These are phyloP conservation scores for Boletus rufocinnamomeus DNA, from an alignment of 768 basidiomycete species.

Conservation along the genomic window DNA sequence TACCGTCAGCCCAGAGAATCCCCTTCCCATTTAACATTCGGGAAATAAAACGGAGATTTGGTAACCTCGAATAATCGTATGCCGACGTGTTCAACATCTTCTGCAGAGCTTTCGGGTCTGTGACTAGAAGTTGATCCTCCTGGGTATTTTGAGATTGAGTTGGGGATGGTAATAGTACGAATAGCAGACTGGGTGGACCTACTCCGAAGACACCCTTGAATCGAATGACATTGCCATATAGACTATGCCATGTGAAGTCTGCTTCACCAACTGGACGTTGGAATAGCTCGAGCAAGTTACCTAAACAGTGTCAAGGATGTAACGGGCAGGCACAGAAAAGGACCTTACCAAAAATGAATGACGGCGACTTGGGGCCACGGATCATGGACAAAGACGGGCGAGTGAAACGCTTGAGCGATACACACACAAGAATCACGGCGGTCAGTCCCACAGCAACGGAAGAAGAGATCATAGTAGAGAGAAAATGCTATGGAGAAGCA, in stretches of 20 bases:
- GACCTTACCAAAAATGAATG: constrained; percentile 17
- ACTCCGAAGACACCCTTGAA: constrained; percentile 29
- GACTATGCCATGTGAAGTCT: constrained; percentile 34
- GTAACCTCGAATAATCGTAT: constrained; percentile 44
- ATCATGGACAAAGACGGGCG: constrained; percentile 15
- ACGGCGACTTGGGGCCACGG: constrained; percentile 17
- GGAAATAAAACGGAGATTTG: constrained; percentile 19
- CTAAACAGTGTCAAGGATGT: too few species aligned
- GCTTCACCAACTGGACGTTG: constrained; percentile 29
- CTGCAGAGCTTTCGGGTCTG: too few species aligned
- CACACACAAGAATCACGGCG: not conserved
- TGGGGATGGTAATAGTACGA: too few species aligned
- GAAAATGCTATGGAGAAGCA: not conserved
- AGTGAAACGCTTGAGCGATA: not conserved
- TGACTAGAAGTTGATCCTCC: constrained; percentile 49
- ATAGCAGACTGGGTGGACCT: not conserved
- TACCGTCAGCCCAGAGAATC: constrained; percentile 44
- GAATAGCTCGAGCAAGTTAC: too few species aligned
- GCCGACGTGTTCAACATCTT: constrained; percentile 43
- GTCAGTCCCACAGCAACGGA: not conserved
- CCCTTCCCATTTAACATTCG: constrained; percentile 32
- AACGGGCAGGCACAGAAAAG: too few species aligned
- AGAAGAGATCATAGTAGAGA: constrained; percentile 7
- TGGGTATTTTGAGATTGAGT: constrained; percentile 24
- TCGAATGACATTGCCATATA: constrained; percentile 30